Percentiles rank a stretch among this genome's conserved stretches.
Conservation (phyloP, 306 rosid species). For the Dalbergia cochinchinensis region DNA sequence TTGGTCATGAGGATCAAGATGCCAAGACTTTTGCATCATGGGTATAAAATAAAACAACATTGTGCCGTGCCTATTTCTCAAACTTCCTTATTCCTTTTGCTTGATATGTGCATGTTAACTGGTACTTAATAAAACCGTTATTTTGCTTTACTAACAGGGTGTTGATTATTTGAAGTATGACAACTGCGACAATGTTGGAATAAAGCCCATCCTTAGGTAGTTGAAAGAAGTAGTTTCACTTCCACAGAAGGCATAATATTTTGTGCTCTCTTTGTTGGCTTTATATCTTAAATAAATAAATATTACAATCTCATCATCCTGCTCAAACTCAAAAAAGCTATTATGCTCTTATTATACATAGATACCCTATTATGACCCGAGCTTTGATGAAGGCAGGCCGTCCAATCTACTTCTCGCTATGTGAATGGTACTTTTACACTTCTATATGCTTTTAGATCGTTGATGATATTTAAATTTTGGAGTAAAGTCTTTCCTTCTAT, state of each 20-base stretch:
- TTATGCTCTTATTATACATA: slow-evolving; percentile 41
- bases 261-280: not conserved
- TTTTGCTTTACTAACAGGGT: slow-evolving; percentile 63
- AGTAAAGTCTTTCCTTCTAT: slow-evolving; percentile 4
- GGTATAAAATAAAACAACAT: slow-evolving; percentile 53
- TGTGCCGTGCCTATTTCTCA: not conserved
- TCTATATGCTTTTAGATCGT: too few relatives aligned
- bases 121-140: not conserved
- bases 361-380: slow-evolving; percentile 91
- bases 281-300: not conserved
- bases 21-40: slow-evolving; percentile 92
- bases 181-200: slow-evolving; percentile 75
- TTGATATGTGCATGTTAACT: too few relatives aligned
- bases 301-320: not conserved
- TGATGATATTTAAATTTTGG: not conserved
- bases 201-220: slow-evolving; percentile 86
- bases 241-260: too few relatives aligned
- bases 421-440: slow-evolving; percentile 77
- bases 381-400: slow-evolving; percentile 87
- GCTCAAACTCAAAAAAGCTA: not conserved
- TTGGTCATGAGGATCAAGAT: slow-evolving; percentile 88
- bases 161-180: slow-evolving; percentile 98
- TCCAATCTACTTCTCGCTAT: slow-evolving; percentile 87
- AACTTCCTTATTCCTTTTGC: not conserved
- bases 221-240: not conserved